Percentiles rank a stretch among this genome's conserved stretches.
phyloP scores from a whole-genome alignment of 371 early-diverging fungal genomes.

The Rhizopus microsporus region DNA sequence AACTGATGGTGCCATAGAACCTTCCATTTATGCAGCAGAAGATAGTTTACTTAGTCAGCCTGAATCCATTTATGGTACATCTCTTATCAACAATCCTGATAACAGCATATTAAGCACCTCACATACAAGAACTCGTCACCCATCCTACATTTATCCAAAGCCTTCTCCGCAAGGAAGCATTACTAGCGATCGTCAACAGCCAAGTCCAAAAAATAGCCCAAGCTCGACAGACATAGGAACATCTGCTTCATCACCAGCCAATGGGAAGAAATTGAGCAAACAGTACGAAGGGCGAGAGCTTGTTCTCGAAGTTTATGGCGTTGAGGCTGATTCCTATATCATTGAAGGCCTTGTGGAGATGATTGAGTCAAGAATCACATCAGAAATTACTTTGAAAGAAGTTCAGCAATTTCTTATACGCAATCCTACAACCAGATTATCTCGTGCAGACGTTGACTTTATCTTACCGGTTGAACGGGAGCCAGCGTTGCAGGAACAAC shows the following conservation, averaged over 20 bases:
- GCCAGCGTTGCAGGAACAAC: constrained; percentile 35
- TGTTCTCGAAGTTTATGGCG: constrained; percentile 74
- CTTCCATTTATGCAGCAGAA: constrained; percentile 4
- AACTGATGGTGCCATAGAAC: constrained; percentile 14
- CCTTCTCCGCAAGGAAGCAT: constrained; percentile 38
- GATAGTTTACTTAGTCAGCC: constrained; percentile 13
- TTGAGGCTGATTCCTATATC: constrained; percentile 67
- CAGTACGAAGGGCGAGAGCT: constrained; percentile 57
- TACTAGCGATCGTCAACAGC: constrained; percentile 25
- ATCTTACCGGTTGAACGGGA: constrained; percentile 61
- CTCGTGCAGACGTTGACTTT: constrained; percentile 68
- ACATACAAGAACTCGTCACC: constrained; percentile 19
- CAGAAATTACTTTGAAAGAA: constrained; percentile 63
- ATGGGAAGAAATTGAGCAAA: constrained; percentile 6
- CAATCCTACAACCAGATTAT: constrained; percentile 68
- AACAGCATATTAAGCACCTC: constrained; percentile 19
- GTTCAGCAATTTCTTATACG: constrained; percentile 73
- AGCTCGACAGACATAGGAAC: constrained; percentile 17
- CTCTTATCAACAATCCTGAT: background rate
- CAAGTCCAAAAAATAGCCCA: constrained; percentile 25
- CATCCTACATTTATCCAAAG: constrained; percentile 18
- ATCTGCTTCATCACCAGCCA: constrained; percentile 17
- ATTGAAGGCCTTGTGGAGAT: constrained; percentile 68
- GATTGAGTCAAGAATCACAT: constrained; percentile 64
- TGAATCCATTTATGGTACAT: constrained; percentile 22